Base-by-base conservation (phyloP, 441 rosid species). In the Pelargonium fulgidum region DNA sequence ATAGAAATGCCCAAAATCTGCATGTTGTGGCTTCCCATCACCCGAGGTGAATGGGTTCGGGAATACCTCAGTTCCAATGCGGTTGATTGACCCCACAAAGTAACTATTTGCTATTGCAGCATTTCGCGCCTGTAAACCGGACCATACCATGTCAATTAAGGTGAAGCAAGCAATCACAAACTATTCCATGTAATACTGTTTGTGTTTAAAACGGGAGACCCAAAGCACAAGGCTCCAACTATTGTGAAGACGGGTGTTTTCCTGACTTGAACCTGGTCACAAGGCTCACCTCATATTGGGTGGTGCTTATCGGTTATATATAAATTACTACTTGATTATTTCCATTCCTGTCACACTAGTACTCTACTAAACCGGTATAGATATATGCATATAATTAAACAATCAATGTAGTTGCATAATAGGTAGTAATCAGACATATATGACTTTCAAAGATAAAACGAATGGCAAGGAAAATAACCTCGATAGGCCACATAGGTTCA, bases 401-500 rank as follows among this genome's bases (percentile, higher is more conserved):
- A 26, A 26, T 26, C 3, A 26, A 26, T 26, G 33, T 26, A 16
- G 61, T 6, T 17, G 58, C 7, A 50, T 50, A 26, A 26, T 1
- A 26, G 33, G 33, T 26, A 26, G 33, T 26, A 26, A 26, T 26
- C 33, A 26, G 33, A 2, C 33, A 26, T 26, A 3, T 1, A 26
- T 26, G 45, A 41, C 45, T 41, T 9, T 6, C 54, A 47, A 72
- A 11, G 41, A 4, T 9, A 65, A 17, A 36, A 20, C 50, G 41
- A 68, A 47, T 0, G 6, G 14, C 14, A 29, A 62, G 64, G 67
- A 13, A 66, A 48, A 29, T 70, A 70, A 92, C 99, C 96, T 94
- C 99, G 62, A 94, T 82, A 12, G 96, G 95, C 99, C 99, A 94
- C 99, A 94, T 91, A 68, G 97, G 97, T 84, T 94, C 94, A 61